Conservation (phyloP, 768 basidiomycete species). For the Sutorius australiensis region DNA sequence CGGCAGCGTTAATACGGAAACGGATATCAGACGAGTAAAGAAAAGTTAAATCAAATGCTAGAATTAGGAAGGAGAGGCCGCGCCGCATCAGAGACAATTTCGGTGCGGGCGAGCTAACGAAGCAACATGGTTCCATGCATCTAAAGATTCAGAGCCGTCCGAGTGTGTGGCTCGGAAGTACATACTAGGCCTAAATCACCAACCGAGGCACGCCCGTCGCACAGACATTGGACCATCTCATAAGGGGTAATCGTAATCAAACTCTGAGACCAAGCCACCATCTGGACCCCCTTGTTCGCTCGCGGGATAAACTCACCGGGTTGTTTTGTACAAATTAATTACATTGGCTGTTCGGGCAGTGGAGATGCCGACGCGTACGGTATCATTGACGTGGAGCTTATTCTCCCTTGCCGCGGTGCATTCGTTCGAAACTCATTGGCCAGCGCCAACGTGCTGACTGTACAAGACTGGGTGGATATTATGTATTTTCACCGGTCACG, state of each 20-base stretch:
- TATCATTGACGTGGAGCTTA: slow-evolving; percentile 5
- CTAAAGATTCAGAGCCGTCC: slow-evolving; percentile 9
- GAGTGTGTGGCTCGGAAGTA: slow-evolving; percentile 7
- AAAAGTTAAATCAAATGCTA: slow-evolving; percentile 25
- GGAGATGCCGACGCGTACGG: slow-evolving; percentile 12
- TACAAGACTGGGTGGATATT: too few species aligned
- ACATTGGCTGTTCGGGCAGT: background rate
- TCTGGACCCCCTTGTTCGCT: slow-evolving; percentile 8
- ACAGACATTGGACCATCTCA: background rate
- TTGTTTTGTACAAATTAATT: slow-evolving; percentile 5
- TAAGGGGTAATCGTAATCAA: slow-evolving; percentile 25
- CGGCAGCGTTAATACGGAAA: slow-evolving; percentile 32
- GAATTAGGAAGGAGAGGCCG: slow-evolving; percentile 24
- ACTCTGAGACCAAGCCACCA: slow-evolving; percentile 11
- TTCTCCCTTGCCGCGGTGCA: background rate
- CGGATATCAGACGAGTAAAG: slow-evolving; percentile 17
- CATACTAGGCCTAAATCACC: slow-evolving; percentile 4
- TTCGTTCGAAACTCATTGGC: background rate
- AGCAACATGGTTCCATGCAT: slow-evolving; percentile 12
- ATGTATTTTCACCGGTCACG: too few species aligned
- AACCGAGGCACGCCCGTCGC: slow-evolving; percentile 7
- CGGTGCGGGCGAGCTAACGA: slow-evolving; percentile 15
- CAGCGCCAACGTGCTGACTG: background rate
- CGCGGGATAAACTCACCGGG: slow-evolving; percentile 18
- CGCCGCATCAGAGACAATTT: slow-evolving; percentile 24